Percentiles rank a stretch among this genome's conserved stretches.
phyloP scores from a whole-genome alignment of 345 rosid species.

The Euphorbia peplus region DNA sequence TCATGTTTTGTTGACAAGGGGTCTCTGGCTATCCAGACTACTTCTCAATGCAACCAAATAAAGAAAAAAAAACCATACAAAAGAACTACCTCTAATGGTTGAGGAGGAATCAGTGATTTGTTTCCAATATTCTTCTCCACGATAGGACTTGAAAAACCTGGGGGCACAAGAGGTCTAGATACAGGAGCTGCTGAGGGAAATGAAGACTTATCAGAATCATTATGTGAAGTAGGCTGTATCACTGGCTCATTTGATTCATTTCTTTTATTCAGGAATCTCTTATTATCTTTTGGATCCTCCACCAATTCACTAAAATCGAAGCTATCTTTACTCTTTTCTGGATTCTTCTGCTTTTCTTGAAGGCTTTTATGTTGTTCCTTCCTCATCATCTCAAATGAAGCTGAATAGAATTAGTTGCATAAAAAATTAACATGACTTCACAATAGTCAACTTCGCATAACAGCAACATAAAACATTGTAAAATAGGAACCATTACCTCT shows the following conservation, averaged over 20 bases:
- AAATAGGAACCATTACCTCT: slow-evolving; percentile 55
- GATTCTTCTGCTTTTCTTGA: slow-evolving; percentile 74
- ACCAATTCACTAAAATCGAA: slow-evolving; percentile 61
- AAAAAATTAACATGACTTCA: slow-evolving; percentile 13
- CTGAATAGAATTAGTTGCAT: slow-evolving; percentile 40
- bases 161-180: slow-evolving; percentile 95
- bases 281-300: slow-evolving; percentile 64
- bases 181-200: slow-evolving; percentile 47
- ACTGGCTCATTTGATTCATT: slow-evolving; percentile 40
- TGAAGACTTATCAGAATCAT: slow-evolving; percentile 41
- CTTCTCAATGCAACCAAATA: neutral
- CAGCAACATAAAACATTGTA: slow-evolving; percentile 9
- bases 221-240: slow-evolving; percentile 19
- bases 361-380: slow-evolving; percentile 86
- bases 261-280: slow-evolving; percentile 37
- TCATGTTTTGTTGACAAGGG: neutral
- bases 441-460: neutral
- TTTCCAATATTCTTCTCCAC: slow-evolving; percentile 50
- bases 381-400: slow-evolving; percentile 91
- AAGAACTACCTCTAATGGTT: slow-evolving; percentile 45
- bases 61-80: neutral
- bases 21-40: neutral
- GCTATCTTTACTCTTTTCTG: slow-evolving; percentile 51
- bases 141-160: slow-evolving; percentile 62
- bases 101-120: slow-evolving; percentile 38